phyloP scores from a whole-genome alignment of 305 asterid genomes.

The Plantago coronopus region DNA sequence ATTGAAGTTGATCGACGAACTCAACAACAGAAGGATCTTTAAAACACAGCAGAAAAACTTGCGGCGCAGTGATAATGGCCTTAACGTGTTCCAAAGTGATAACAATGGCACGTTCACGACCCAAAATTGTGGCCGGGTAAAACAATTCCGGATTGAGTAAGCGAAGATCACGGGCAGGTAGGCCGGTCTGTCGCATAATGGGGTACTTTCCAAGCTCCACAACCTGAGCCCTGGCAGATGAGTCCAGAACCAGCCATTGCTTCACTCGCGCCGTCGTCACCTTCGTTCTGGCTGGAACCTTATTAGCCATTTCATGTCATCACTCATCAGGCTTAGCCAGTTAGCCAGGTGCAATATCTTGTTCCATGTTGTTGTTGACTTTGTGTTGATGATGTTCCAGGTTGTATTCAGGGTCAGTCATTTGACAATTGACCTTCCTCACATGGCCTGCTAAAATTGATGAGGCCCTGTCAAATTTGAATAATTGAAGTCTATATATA shows the following conservation, averaged over 20 bases:
- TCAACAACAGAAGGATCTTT: constrained; percentile 66
- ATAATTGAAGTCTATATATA: no score
- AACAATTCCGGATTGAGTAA: constrained; percentile 71
- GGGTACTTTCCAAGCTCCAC: constrained; percentile 77
- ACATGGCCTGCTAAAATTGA: no score
- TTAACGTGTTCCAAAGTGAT: constrained; percentile 72
- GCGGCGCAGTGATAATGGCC: constrained; percentile 71
- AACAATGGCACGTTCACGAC: constrained; percentile 79
- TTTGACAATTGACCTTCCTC: no score
- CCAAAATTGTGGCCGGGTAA: constrained; percentile 69
- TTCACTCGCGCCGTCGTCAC: constrained; percentile 31
- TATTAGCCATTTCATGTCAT: no score
- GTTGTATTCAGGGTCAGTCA: no score
- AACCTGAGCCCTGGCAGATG: constrained; percentile 53
- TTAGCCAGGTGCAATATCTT: no score
- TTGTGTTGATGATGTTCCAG: no score
- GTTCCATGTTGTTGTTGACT: no score
- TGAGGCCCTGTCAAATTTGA: no score
- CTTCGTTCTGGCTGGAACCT: no score
- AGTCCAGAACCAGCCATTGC: constrained; percentile 65
- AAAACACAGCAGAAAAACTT: constrained; percentile 61
- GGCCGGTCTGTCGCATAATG: constrained; percentile 78
- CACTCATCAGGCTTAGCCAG: no score
- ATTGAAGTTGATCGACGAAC: constrained; percentile 62
- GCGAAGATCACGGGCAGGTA: constrained; percentile 90